Evolutionary conservation across 2,329 filamentous ascomycete genomes (phyloP).

Genomic region (Orbilia blumenaviensis): DNA sequence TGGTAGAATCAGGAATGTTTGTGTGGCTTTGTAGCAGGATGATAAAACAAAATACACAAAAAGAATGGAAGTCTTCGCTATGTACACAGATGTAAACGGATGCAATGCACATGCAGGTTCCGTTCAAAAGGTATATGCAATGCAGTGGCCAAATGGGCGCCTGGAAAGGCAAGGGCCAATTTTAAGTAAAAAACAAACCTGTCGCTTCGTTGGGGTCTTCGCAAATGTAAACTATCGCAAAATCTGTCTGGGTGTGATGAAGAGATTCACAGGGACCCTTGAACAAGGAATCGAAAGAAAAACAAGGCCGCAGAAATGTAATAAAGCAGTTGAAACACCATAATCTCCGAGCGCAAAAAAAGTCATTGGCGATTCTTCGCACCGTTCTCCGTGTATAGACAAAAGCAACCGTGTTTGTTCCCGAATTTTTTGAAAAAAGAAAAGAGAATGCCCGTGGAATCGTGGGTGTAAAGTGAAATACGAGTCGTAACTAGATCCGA

Average conservation of each 20-base stretch:
- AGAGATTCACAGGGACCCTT: background rate
- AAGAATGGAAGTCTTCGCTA: slow-evolving; percentile 44
- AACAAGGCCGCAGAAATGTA: slow-evolving; percentile 15
- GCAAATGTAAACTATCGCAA: slow-evolving; percentile 15
- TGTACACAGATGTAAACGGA: slow-evolving; percentile 35
- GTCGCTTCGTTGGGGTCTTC: slow-evolving; percentile 21
- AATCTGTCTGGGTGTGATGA: slow-evolving; percentile 15
- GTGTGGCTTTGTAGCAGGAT: slow-evolving; percentile 1
- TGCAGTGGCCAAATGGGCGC: slow-evolving; percentile 1
- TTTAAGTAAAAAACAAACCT: slow-evolving; percentile 18
- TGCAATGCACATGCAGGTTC: slow-evolving; percentile 25
- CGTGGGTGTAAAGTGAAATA: slow-evolving; percentile 41
- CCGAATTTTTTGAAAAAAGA: slow-evolving; percentile 26
- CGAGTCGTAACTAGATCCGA: slow-evolving; percentile 48
- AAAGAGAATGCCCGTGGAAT: slow-evolving; percentile 35
- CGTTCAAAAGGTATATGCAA: slow-evolving; percentile 3
- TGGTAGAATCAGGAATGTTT: background rate
- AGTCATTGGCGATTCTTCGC: slow-evolving; percentile 29
- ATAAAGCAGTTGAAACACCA: slow-evolving; percentile 36
- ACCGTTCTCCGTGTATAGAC: slow-evolving; percentile 43
- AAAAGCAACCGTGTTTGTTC: slow-evolving; percentile 49
- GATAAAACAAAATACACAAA: slow-evolving; percentile 26
- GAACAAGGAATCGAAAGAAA: slow-evolving; percentile 30
- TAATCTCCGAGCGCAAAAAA: slow-evolving; percentile 37
- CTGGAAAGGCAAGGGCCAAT: background rate